Conservation (phyloP, 768 basidiomycete genomes). For the Leccinum subtestaceum region DNA sequence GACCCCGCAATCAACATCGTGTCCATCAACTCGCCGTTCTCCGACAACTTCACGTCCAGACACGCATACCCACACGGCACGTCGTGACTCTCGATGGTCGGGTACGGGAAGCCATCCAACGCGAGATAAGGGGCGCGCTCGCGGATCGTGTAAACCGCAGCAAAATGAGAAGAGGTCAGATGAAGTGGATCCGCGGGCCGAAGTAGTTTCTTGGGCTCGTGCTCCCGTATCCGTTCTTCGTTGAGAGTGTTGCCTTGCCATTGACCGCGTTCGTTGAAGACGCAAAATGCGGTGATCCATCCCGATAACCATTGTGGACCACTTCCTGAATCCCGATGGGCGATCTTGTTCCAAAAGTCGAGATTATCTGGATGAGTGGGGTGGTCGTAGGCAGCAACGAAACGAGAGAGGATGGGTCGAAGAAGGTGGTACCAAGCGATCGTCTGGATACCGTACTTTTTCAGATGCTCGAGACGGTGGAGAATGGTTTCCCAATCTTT, state of each 20-base stretch:
- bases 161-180: conserved; percentile 25
- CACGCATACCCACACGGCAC: conserved; percentile 31
- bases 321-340: conserved; percentile 26
- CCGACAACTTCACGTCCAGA: conserved; percentile 29
- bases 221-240: conserved; percentile 27
- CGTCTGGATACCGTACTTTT: conserved; percentile 35
- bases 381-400: conserved; percentile 36
- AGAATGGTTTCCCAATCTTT: conserved; percentile 40
- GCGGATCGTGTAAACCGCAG: conserved; percentile 25
- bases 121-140: conserved; percentile 20
- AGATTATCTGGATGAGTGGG: conserved; percentile 29
- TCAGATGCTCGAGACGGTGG: conserved; percentile 37
- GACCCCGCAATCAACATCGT: conserved; percentile 31
- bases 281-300: conserved; percentile 40
- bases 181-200: conserved; percentile 28
- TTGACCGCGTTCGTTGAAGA: conserved; percentile 29
- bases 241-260: conserved; percentile 33
- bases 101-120: conserved; percentile 30
- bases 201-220: conserved; percentile 32
- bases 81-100: conserved; percentile 26
- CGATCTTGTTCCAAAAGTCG: conserved; percentile 40
- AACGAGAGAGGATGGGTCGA: conserved; percentile 37
- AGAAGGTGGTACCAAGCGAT: conserved; percentile 41
- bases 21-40: conserved; percentile 25
- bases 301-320: conserved; percentile 36